Base-by-base conservation (phyloP, 306 rosid genomes). In the Cucumis hystrix region DNA sequence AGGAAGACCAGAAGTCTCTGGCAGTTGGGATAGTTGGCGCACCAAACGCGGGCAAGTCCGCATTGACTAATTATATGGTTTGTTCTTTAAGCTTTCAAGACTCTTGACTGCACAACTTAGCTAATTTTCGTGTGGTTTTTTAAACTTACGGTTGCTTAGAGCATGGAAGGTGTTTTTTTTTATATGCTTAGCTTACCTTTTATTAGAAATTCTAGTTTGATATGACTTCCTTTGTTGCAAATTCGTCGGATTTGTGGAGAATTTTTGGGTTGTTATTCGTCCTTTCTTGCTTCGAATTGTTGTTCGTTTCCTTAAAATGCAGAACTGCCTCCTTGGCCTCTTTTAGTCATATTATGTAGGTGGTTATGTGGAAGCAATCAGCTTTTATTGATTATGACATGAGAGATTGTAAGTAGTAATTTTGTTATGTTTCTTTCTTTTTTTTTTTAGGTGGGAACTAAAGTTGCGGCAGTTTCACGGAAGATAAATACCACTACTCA, bases 401-500 rank as follows among this genome's bases (percentile, higher is more conserved):
- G 16, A 47, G 25, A 71, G 59, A 51, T 71, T 49, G 59, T 4
- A 49, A 14, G 12, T 14, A 70, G 20, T 70, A 14, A 47, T 28
- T 25, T 33, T 25, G 21, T 41, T 28, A 28, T 28, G 30, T 8
- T 49, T 15, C 0, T 52, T 49, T 15, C 0, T 52, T 52, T 6
- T 76, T 80, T 83, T 51, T 39, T 75, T 10, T 65, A 95, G 98
- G 98, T 88, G 84, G 97, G 98, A 74, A 87, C 97, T n/a, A 95
- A 92, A 90, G 97, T 95, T 65, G 89, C 97, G 3, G 98, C 98
- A 64, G 97, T 95, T 83, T 92, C 99, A 7, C 81, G 96, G 82
- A 95, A 95, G 90, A 95, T 97, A 47, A 90, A 95, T 85, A 95
- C 98, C 79, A 92, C 97, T n/a, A 88, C 92, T 79, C 96, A 95